Conservation (phyloP, 495 filamentous ascomycete genomes). For the Podospora appendiculata region DNA sequence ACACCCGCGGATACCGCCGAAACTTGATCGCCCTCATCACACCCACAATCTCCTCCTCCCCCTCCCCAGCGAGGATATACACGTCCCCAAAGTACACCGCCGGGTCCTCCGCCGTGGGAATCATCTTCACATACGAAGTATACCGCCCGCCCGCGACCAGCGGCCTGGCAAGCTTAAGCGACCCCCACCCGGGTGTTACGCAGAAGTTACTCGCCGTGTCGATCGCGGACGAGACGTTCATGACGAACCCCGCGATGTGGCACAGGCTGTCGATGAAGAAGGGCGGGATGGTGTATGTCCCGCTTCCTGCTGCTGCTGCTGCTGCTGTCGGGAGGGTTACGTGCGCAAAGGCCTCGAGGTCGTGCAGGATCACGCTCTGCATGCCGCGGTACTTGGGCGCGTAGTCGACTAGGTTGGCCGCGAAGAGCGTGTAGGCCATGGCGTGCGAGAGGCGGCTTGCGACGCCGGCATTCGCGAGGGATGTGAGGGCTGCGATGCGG, state of each 20-base stretch:
- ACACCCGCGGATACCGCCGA: slow-evolving; percentile 44
- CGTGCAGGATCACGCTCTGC: slow-evolving; percentile 17
- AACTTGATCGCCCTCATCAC: slow-evolving; percentile 37
- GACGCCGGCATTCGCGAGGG: slow-evolving; percentile 29
- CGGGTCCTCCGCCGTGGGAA: slow-evolving; percentile 24
- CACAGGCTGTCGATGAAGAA: slow-evolving; percentile 53
- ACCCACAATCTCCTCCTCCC: slow-evolving; percentile 32
- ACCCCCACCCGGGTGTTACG: slow-evolving; percentile 58
- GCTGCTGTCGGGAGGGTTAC: slow-evolving; percentile 8
- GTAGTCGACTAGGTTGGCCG: slow-evolving; percentile 47
- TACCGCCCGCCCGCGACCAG: slow-evolving; percentile 50
- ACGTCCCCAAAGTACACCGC: slow-evolving; percentile 38
- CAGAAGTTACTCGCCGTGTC: slow-evolving; percentile 47
- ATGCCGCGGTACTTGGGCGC: slow-evolving; percentile 15
- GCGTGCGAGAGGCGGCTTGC: slow-evolving; percentile 40
- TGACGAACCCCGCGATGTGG: slow-evolving; percentile 55
- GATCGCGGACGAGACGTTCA: slow-evolving; percentile 53
- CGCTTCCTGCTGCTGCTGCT: slow-evolving; percentile 47
- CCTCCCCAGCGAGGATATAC: slow-evolving; percentile 31
- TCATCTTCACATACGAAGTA: no score
- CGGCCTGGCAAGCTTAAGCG: slow-evolving; percentile 47
- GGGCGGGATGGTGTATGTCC: slow-evolving; percentile 46
- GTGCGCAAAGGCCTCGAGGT: slow-evolving; percentile 18
- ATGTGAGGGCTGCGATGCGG: slow-evolving; percentile 28
- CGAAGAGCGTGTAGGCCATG: slow-evolving; percentile 51